Evolutionary conservation across 2,329 filamentous ascomycete genomes (phyloP).

Genomic region (Aspergillus sp.): DNA sequence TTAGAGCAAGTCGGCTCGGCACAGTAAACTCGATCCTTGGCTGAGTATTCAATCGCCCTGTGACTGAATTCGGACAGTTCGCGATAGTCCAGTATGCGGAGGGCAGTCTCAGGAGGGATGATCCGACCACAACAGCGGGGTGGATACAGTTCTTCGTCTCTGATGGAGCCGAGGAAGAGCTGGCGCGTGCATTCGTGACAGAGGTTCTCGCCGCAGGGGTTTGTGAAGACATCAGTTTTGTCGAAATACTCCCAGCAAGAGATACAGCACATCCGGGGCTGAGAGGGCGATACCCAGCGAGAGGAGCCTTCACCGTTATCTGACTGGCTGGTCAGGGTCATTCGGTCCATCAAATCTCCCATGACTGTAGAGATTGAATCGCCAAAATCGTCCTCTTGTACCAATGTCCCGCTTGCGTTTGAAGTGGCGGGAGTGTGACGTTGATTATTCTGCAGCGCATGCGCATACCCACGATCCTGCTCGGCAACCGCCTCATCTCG

Average conservation of each 20-base stretch:
- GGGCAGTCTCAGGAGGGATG: background rate
- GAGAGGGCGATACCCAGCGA: background rate
- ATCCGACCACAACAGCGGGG: background rate
- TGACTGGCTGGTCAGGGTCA: no score
- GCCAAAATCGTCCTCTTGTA: background rate
- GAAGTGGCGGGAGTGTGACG: no score
- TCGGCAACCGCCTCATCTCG: background rate
- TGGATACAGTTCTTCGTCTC: background rate
- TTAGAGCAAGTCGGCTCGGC: background rate
- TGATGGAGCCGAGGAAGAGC: background rate
- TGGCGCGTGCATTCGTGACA: background rate
- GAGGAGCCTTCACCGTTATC: background rate
- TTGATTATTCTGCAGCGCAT: background rate
- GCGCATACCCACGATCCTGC: background rate
- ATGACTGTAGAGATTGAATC: background rate
- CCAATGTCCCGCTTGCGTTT: no score
- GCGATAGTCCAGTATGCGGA: background rate
- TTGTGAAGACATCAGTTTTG: background rate
- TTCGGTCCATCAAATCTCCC: background rate
- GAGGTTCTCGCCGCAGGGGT: background rate
- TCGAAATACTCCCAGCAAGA: background rate
- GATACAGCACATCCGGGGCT: background rate
- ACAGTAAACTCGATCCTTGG: background rate
- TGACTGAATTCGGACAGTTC: background rate
- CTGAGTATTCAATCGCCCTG: background rate